Evolutionary conservation across 345 rosid species (phyloP).

Genomic region (Murraya koenigii): DNA sequence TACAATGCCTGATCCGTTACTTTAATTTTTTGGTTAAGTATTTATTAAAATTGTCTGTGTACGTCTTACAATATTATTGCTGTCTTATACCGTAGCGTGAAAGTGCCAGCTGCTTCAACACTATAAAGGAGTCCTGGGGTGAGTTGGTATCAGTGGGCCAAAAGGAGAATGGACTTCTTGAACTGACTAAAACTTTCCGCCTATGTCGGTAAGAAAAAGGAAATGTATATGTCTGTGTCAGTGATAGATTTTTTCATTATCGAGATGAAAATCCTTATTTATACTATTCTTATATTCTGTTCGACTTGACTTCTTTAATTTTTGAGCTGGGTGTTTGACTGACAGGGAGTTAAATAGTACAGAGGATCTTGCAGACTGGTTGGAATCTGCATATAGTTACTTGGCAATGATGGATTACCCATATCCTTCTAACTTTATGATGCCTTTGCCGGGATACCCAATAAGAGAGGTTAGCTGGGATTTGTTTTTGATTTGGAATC

Average conservation of each 20-base stretch:
- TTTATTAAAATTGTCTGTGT: background rate
- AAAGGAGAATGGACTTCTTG: constrained; percentile 66
- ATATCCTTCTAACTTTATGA: constrained; percentile 71
- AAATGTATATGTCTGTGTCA: background rate
- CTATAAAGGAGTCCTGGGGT: constrained; percentile 80
- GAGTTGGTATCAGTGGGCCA: constrained; percentile 52
- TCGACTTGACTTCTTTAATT: background rate
- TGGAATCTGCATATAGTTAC: constrained; percentile 81
- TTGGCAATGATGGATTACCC: constrained; percentile 96
- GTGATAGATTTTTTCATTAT: background rate
- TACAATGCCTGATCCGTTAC: background rate
- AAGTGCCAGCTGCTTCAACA: constrained; percentile 76
- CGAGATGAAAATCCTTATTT: background rate
- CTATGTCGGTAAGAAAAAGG: constrained; percentile 60
- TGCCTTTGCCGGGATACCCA: constrained; percentile 97
- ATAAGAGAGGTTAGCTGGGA: constrained; percentile 72
- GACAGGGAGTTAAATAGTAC: constrained; percentile 63
- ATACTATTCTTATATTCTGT: background rate
- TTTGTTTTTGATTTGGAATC: background rate
- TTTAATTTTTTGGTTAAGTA: background rate
- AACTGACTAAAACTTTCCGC: constrained; percentile 60
- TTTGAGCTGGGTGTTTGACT: constrained; percentile 19
- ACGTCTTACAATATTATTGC: background rate
- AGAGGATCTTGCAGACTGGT: constrained; percentile 67
- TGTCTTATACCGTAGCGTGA: constrained; percentile 51